phyloP scores from a whole-genome alignment of 495 filamentous ascomycete species.

The Xylaria intraflava region DNA sequence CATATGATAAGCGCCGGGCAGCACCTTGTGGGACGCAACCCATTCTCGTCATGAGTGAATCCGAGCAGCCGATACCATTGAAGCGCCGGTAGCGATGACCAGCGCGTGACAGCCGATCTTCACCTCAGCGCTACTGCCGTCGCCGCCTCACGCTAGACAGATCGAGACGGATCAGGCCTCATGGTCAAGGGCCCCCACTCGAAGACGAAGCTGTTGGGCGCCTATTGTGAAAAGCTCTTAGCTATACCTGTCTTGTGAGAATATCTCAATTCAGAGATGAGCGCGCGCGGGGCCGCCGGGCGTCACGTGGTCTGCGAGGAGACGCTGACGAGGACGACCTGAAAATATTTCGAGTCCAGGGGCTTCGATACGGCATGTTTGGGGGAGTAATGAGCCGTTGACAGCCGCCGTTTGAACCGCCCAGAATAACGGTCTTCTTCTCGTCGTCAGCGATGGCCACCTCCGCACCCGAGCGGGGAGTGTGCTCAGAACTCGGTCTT shows the following conservation, averaged over 20 bases:
- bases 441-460: background rate
- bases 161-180: constrained; percentile 35
- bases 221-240: constrained; percentile 37
- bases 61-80: constrained; percentile 39
- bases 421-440: constrained; percentile 46
- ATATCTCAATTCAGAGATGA: constrained; percentile 39
- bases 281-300: constrained; percentile 40
- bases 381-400: constrained; percentile 47
- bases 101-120: constrained; percentile 41
- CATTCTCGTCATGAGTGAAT: constrained; percentile 25
- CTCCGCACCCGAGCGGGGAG: background rate
- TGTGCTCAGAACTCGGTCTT: too few relatives aligned
- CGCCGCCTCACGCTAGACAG: constrained; percentile 3
- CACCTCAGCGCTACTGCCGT: constrained; percentile 23
- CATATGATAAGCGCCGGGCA: constrained; percentile 34
- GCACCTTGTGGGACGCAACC: constrained; percentile 32
- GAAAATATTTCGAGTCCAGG: constrained; percentile 20
- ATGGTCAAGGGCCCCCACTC: constrained; percentile 48
- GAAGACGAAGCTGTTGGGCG: constrained; percentile 42
- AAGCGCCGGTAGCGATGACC: constrained; percentile 39
- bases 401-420: constrained; percentile 48
- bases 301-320: constrained; percentile 40
- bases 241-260: constrained; percentile 41
- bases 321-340: constrained; percentile 39
- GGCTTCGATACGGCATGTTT: constrained; percentile 44